These are phyloP conservation scores for Stephania yunnanensis DNA, from an alignment of 164 flowering plant species.

Conservation along the genomic window DNA sequence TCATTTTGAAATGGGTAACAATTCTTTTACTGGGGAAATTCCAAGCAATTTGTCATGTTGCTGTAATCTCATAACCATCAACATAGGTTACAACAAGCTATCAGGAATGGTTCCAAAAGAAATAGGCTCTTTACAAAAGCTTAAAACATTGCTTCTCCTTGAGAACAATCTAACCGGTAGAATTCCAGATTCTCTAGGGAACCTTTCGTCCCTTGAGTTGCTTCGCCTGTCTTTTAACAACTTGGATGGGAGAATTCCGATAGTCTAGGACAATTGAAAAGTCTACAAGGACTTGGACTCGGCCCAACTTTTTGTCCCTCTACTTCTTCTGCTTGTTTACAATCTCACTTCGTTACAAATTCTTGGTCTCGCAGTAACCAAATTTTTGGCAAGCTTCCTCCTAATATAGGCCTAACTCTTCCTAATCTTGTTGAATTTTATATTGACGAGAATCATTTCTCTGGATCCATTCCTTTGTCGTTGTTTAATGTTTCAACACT, in stretches of 20 bases:
- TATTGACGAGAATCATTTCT: conserved; percentile 1
- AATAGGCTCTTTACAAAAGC: conserved; percentile 24
- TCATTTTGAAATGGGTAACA: not conserved
- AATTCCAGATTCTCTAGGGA: conserved; percentile 31
- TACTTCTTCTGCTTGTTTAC: conserved; percentile 26
- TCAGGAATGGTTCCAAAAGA: conserved; percentile 22
- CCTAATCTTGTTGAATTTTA: conserved; percentile 16
- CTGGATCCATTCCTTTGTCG: conserved; percentile 3
- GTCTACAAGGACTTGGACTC: not conserved
- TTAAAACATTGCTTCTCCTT: conserved; percentile 3
- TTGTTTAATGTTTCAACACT: conserved; percentile 7
- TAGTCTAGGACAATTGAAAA: conserved; percentile 15
- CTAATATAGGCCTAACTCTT: conserved; percentile 19
- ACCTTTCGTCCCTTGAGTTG: conserved; percentile 25
- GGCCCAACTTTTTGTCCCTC: conserved; percentile 20
- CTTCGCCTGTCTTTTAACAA: conserved; percentile 16
- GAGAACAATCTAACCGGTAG: conserved; percentile 30
- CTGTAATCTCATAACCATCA: not conserved
- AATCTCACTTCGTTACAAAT: conserved; percentile 23
- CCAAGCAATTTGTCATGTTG: not conserved
- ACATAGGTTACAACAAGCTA: not conserved
- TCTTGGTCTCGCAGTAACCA: conserved; percentile 16
- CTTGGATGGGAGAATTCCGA: conserved; percentile 26
- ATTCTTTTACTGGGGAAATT: not conserved
- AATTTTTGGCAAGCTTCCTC: conserved; percentile 23